Evolutionary conservation across 257 asterid species (phyloP), one percentile per base, ranked within the genome.

Genomic region (Rauvolfia tetraphylla): DNA sequence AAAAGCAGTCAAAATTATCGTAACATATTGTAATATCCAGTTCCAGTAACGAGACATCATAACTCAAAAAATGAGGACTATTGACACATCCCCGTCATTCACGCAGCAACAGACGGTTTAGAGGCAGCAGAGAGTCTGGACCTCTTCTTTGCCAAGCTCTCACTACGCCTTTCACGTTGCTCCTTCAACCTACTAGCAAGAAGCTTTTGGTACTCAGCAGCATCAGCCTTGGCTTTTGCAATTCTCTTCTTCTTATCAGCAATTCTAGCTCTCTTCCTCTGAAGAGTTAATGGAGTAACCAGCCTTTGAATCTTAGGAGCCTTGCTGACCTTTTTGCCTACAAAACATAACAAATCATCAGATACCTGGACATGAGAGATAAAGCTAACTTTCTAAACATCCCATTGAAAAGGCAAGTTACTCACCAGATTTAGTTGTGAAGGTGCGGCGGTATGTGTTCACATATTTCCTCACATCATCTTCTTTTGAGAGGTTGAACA

Each of bases 231-330:
- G 57, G 96, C 94, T 88, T 91, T 91, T 25, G 86, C 87, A 29
- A 88, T 86, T 46, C 91, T 91, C 89, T 89, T 89, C 91, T 91
- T 91, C 86, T 91, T 91, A 5, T 89, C 88, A 0, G 96, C 85
- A 72, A 87, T 85, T 88, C 96, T 86, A 3, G 94, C 94, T 62
- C 94, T 85, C 90, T 89, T 91, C 81, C 96, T 91, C 80, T 91
- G 96, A 75, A 91, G 81, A 4, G 96, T 91, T 84, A 91, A 77
- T 0, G 96, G 96, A n/a, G 96, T 91, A n/a, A 89, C 96, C 4
- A 91, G 87, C 86, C 96, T 88, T 87, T 91, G 96, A 65, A 91
- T 91, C 81, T 91, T 91, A 0, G 96, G 94, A 31, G 96, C 96
- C 46, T 89, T 91, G 86, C 96, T 91, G 7, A 88, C 88, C 71